Conservation (phyloP, 2,329 filamentous ascomycete species). For the Dactylellina leptospora region DNA sequence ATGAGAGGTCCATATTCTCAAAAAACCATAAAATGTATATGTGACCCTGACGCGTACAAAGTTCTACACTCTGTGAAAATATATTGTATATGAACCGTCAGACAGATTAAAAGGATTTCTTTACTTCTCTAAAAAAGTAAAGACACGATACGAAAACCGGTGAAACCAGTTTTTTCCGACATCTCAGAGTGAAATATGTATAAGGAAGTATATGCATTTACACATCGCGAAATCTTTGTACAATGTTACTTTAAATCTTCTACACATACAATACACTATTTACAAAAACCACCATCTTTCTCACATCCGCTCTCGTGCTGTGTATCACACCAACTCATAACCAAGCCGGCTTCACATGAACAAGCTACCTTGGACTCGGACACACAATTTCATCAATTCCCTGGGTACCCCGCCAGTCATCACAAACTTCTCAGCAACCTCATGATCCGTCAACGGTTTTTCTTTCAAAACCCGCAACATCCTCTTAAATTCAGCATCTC, state of each 20-base stretch:
- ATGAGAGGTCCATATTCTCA: too few relatives aligned
- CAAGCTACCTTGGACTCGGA: constrained; percentile 54
- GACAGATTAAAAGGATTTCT: too few relatives aligned
- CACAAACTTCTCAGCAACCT: constrained; percentile 53
- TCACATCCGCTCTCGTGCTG: too few relatives aligned
- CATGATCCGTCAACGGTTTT: constrained; percentile 40
- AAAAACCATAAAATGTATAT: too few relatives aligned
- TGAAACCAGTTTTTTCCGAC: too few relatives aligned
- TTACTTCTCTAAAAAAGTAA: too few relatives aligned
- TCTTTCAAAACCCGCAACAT: constrained; percentile 22
- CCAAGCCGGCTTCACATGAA: constrained; percentile 28
- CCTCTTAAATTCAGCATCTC: constrained; percentile 19
- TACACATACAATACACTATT: constrained; percentile 30
- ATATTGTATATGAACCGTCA: too few relatives aligned
- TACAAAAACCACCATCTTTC: constrained; percentile 13
- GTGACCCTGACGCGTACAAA: too few relatives aligned
- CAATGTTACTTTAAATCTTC: neutral
- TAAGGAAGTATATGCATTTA: neutral
- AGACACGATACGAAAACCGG: too few relatives aligned
- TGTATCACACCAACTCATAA: too few relatives aligned
- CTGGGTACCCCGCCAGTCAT: constrained; percentile 54
- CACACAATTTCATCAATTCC: constrained; percentile 54
- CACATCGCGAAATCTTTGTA: constrained; percentile 14
- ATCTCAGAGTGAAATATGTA: too few relatives aligned
- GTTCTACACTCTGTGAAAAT: too few relatives aligned